These are phyloP conservation scores for Paraurostyla sp. DNA, from an alignment of 73 alveolate genomes.

Conservation along the genomic window DNA sequence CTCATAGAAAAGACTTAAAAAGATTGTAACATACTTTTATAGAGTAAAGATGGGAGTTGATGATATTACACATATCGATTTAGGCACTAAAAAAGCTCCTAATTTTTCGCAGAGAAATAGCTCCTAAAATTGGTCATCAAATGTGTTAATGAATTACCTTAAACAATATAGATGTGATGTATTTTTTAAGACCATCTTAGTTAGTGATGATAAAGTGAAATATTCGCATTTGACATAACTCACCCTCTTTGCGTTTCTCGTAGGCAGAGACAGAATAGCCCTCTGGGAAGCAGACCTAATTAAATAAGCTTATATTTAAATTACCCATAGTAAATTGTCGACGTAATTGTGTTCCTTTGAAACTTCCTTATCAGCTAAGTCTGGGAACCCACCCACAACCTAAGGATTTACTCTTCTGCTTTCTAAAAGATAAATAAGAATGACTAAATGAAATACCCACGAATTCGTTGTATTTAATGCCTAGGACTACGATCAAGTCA, in stretches of 20 bases:
- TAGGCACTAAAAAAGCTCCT: constrained; percentile 50
- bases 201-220: constrained; percentile 61
- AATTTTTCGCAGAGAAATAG: constrained; percentile 8
- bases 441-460: background rate
- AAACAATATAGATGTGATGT: constrained; percentile 22
- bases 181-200: constrained; percentile 38
- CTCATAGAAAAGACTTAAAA: constrained; percentile 26
- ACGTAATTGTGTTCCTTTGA: constrained; percentile 38
- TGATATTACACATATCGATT: constrained; percentile 45
- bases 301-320: background rate
- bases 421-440: background rate
- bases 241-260: constrained; percentile 19
- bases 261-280: constrained; percentile 13
- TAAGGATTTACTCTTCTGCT: background rate
- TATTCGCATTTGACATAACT: constrained; percentile 21
- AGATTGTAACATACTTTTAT: constrained; percentile 36
- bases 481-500: constrained; percentile 46
- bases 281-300: constrained; percentile 62
- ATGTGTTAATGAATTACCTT: background rate
- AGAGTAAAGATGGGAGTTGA: constrained; percentile 24
- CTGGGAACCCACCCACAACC: constrained; percentile 42
- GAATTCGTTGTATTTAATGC: constrained; percentile 46
- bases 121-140: constrained; percentile 35
- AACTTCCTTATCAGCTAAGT: constrained; percentile 14
- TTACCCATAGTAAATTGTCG: constrained; percentile 62